Evolutionary conservation across 108 stramenopile species (phyloP).

Genomic region (Nitzschia inconspicua): DNA sequence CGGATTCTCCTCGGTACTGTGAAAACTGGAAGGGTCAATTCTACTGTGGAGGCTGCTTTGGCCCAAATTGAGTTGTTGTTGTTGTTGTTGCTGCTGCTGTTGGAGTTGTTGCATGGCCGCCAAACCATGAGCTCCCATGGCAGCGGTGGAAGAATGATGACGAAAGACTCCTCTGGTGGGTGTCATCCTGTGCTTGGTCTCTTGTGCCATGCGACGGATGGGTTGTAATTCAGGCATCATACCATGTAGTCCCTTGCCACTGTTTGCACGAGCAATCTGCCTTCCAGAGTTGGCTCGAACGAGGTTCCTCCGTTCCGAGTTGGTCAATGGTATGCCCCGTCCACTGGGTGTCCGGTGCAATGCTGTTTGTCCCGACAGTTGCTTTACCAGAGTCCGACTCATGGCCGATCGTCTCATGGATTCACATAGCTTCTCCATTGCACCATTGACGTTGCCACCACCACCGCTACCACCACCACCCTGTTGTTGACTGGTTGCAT

Average conservation of each 20-base stretch:
- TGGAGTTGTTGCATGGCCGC: conserved; percentile 1
- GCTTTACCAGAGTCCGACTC: conserved; percentile 48
- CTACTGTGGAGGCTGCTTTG: no score
- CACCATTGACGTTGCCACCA: neutral
- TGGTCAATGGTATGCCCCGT: neutral
- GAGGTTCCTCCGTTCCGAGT: neutral
- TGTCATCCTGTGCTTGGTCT: conserved; percentile 18
- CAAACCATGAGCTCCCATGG: no score
- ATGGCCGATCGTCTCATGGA: conserved; percentile 50
- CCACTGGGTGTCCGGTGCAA: neutral
- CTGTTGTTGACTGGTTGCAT: neutral
- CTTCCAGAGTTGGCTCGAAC: neutral
- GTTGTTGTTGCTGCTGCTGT: conserved; percentile 12
- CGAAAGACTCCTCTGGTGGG: conserved; percentile 16
- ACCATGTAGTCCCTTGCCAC: neutral
- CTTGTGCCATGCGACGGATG: conserved; percentile 8
- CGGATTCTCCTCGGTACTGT: no score
- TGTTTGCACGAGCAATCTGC: neutral
- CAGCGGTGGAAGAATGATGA: conserved; percentile 8
- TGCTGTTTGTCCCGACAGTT: conserved; percentile 22
- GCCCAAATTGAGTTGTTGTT: no score
- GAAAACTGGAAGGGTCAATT: no score
- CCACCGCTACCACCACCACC: neutral
- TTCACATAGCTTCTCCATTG: conserved; percentile 36
- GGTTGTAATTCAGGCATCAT: conserved; percentile 3